These are phyloP conservation scores for Cercospora zeina DNA, from an alignment of 2,329 filamentous ascomycete species.

Conservation along the genomic window DNA sequence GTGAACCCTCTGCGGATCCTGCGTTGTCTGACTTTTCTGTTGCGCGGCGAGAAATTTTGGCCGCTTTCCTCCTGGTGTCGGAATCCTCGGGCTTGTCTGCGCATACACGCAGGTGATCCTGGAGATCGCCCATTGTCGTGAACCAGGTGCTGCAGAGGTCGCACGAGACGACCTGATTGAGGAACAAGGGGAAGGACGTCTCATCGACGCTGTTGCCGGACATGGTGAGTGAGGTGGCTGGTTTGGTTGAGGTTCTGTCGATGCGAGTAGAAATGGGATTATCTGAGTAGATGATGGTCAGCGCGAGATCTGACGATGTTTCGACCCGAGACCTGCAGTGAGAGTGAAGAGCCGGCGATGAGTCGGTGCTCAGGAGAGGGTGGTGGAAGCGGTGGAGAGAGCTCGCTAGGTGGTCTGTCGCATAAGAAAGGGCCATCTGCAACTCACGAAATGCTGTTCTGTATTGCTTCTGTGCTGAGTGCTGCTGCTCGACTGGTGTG, in stretches of 20 bases:
- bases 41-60: neutral
- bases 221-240: neutral
- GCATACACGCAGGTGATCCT: no score
- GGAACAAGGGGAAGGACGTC: neutral
- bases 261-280: neutral
- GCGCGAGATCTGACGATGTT: neutral
- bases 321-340: neutral
- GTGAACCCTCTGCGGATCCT: no score
- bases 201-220: neutral
- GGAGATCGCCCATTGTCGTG: neutral
- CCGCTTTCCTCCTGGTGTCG: no score
- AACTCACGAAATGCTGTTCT: neutral
- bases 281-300: neutral
- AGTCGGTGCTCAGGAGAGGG: neutral
- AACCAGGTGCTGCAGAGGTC: neutral
- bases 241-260: neutral
- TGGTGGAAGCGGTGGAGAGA: neutral
- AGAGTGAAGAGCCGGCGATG: neutral
- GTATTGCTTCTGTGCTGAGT: neutral
- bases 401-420: neutral
- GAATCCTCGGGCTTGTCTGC: neutral
- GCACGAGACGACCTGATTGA: neutral
- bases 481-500: neutral
- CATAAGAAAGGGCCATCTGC: neutral
- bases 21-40: no score